These are phyloP conservation scores for Termitomyces heimii DNA, from an alignment of 768 basidiomycete genomes.

Conservation along the genomic window DNA sequence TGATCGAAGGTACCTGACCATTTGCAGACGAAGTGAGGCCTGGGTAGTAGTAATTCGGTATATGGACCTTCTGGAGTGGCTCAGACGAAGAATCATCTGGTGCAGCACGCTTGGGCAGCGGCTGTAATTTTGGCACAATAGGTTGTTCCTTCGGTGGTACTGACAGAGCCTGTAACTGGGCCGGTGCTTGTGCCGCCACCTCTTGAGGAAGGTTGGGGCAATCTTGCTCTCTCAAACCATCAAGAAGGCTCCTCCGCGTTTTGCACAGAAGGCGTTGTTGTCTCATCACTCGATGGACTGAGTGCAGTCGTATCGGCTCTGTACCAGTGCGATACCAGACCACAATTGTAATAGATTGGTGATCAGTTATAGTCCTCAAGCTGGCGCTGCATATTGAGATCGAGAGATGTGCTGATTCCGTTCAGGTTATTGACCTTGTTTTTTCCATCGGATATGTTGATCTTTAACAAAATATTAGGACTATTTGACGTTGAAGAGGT, in stretches of 20 bases:
- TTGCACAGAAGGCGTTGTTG: conserved; percentile 62
- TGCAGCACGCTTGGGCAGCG: conserved; percentile 18
- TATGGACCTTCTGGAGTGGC: too few species aligned
- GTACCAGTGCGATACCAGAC: conserved; percentile 64
- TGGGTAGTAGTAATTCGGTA: too few species aligned
- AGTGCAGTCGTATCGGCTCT: conserved; percentile 52
- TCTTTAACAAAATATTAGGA: not conserved
- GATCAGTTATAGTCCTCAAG: conserved; percentile 43
- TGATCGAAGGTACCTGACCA: too few species aligned
- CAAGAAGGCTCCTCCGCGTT: conserved; percentile 50
- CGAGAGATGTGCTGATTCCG: not conserved
- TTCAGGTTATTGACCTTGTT: not conserved
- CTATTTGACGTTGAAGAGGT: conserved; percentile 5
- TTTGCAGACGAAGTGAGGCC: too few species aligned
- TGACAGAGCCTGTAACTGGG: not conserved
- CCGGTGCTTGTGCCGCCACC: conserved; percentile 35
- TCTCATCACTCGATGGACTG: conserved; percentile 51
- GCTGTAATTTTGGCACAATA: too few species aligned
- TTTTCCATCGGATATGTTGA: not conserved
- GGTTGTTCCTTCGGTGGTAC: not conserved
- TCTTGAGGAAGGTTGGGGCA: conserved; percentile 59
- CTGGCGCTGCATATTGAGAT: conserved; percentile 33
- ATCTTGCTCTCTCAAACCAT: conserved; percentile 51
- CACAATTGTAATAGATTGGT: conserved; percentile 56
- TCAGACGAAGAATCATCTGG: conserved; percentile 14